Base-by-base conservation (phyloP, 2,329 filamentous ascomycete species). In the Aspergillus sojae region DNA sequence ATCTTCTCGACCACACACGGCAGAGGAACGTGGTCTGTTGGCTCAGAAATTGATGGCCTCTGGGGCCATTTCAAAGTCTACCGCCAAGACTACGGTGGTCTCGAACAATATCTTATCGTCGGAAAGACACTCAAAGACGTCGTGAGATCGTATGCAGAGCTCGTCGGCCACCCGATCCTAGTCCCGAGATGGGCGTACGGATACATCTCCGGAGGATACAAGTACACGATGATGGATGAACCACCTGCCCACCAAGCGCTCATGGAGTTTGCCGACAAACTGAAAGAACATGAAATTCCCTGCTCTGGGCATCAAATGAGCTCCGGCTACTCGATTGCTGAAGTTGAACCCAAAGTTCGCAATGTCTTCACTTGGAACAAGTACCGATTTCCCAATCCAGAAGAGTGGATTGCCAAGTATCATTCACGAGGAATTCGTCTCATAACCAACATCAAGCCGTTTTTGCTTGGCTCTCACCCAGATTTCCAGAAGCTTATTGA, bases 31-130 rank as follows among this genome's bases (percentile, higher is more conserved):
- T 92, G 88, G 80, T 86, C 85, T 10, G 81, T 92, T 9, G 90
- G 90, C 2, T 86, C 87, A 1, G 90, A 92, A 74, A 89, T 92
- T 76, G 90, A 93, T 71, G 89, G 90, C 32, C 85, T 92, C 78
- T 92, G 89, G 89, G 90, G 90, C 0, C 85, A 85, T 62, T 92
- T 88, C 83, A 92, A 92, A 74, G 88, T 91, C 23, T 91, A 91
- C 70, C 84, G 89, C 9, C 90, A 92, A 75, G 88, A 90, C 64
- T 85, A 89, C 66, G 90, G 90, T 26, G 90, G 90, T 0, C 79
- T 92, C 0, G 90, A 92, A 71, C 85, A 91, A 76, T 92, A 91
- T 67, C 79, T 88, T 26, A 85, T 92, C 55, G 82, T 91, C 1
- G 90, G 89, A 14, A 83, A 83, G 68, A 91, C 88, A 0, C 77